Base-by-base conservation (phyloP, 495 filamentous ascomycete genomes). In the Glonium stellatum region DNA sequence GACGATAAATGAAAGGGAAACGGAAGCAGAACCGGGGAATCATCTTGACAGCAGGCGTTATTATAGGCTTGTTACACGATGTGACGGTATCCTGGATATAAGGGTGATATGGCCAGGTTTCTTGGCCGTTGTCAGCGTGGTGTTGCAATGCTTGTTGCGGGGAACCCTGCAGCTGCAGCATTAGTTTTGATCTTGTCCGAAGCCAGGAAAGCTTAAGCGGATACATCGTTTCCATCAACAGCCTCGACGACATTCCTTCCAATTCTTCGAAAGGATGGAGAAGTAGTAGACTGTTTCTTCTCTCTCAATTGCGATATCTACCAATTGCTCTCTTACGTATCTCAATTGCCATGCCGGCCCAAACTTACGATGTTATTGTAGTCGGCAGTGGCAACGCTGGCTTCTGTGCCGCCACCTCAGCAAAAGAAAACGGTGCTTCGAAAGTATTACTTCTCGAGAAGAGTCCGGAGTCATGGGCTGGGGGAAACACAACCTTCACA, bases 361-460 rank as follows among this genome's bases (percentile, higher is more conserved):
- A 58, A 46, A 37, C 36, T 5, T 51, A 34, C 57, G 78, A 81
- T 63, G 74, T 85, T 53, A 70, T 85, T 0, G 72, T 86, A 5
- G 66, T 83, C 54, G 82, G 82, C 58, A 68, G 74, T 44, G 83
- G 82, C 22, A 84, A 84, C 63, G 83, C 82, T 15, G 83, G 82
- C 27, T 80, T 84, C 71, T 78, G 70, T 12, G 77, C 82, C 11
- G 82, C 80, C 27, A 63, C 75, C 6, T 75, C 79, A 1, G 80
- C 81, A 10, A 69, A 67, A 2, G 69, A 80, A 59, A 36, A 61
- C 54, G 71, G 72, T 27, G 71, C 72, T 11, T 47, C 53, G 10
- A 37, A 64, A 1, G 73, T 82, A 15, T 55, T 80, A 13, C 67
- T 85, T 5, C 73, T 84, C 41, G 82, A 84, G 59, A 81, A 80